Percentiles rank a stretch among this genome's conserved stretches.
Evolutionary conservation across 495 filamentous ascomycete genomes (phyloP).

Genomic region (Xylaria grammica): DNA sequence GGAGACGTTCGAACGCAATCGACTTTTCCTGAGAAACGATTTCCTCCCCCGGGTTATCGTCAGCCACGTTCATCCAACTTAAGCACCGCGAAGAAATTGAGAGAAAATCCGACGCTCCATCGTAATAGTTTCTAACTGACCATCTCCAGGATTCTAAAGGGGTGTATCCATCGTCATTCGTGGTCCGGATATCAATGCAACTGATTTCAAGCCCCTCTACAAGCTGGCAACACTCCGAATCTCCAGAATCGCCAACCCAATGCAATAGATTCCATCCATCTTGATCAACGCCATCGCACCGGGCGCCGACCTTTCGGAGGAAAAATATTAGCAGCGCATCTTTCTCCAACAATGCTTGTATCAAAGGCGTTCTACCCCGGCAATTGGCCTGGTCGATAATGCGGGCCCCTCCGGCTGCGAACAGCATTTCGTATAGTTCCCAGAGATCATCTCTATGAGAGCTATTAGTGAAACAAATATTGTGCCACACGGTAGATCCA

Average conservation of each 20-base stretch:
- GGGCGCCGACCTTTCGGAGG: background rate
- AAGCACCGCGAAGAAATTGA: too few relatives aligned
- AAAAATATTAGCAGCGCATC: background rate
- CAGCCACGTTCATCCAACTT: background rate
- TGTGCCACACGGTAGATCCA: background rate
- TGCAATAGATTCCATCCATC: background rate
- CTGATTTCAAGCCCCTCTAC: background rate
- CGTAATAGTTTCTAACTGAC: background rate
- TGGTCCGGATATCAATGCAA: background rate
- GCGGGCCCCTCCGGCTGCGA: background rate
- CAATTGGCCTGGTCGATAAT: background rate
- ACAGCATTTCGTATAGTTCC: conserved; percentile 4
- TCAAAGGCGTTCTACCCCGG: background rate
- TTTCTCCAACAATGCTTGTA: background rate
- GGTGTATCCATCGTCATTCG: background rate
- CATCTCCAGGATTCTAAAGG: background rate
- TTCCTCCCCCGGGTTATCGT: background rate
- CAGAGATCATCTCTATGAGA: background rate
- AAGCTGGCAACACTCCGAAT: background rate
- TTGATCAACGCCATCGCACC: background rate
- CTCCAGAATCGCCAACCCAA: background rate
- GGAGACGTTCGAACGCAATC: conserved; percentile 1
- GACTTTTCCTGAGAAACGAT: background rate
- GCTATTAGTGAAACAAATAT: background rate
- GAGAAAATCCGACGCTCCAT: background rate